phyloP scores from a whole-genome alignment of 352 stramenopile genomes.

The Globisporangium carolinianum region DNA sequence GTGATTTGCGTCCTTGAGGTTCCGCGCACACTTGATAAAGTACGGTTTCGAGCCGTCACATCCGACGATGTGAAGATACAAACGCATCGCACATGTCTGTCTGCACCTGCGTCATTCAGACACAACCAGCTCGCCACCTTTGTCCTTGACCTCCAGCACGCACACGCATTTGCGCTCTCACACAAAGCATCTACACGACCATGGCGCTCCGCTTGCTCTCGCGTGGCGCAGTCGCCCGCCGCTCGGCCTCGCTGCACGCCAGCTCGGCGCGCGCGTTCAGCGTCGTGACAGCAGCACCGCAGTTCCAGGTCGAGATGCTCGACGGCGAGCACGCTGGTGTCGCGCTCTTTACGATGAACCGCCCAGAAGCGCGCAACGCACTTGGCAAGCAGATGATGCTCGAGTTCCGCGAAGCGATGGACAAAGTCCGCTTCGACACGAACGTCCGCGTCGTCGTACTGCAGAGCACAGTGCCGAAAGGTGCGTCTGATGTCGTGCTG shows the following conservation, averaged over 20 bases:
- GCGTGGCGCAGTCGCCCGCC: background rate
- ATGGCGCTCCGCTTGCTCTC: constrained; percentile 10
- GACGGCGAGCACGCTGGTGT: constrained; percentile 44
- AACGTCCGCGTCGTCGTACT: constrained; percentile 78
- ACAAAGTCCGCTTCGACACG: constrained; percentile 55
- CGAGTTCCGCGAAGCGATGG: constrained; percentile 66
- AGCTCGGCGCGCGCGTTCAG: constrained; percentile 11
- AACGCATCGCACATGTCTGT: background rate
- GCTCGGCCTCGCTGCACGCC: background rate
- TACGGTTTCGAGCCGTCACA: background rate
- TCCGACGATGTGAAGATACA: background rate
- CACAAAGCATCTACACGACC: background rate
- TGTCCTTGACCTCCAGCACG: background rate
- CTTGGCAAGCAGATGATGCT: constrained; percentile 76
- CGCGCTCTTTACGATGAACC: constrained; percentile 73
- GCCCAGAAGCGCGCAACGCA: constrained; percentile 67
- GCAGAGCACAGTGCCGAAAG: constrained; percentile 58
- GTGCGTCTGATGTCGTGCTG: constrained; percentile 4
- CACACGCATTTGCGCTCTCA: background rate
- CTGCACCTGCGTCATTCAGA: too few species aligned
- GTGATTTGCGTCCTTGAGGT: background rate
- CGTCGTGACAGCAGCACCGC: constrained; percentile 13
- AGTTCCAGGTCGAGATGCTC: constrained; percentile 62
- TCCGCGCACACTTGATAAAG: constrained; percentile 1
- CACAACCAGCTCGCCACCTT: too few species aligned